Conservation (phyloP, 441 rosid genomes). For the Isatis lusitanica region DNA sequence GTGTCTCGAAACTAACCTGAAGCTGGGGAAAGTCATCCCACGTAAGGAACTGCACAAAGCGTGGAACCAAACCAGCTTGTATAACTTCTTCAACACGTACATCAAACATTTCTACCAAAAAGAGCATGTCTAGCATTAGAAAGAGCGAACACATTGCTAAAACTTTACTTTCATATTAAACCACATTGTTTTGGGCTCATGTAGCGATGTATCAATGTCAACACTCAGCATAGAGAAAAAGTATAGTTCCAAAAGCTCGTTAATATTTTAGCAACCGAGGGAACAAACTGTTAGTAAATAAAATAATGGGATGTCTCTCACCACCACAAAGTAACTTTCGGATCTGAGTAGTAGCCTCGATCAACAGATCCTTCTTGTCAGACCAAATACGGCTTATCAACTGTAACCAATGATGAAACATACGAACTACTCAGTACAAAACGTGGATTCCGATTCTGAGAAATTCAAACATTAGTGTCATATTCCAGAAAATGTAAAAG, state of each 20-base stretch:
- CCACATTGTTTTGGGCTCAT: background rate
- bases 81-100: conserved; percentile 53
- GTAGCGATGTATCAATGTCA: background rate
- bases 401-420: conserved; percentile 41
- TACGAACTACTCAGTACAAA: conserved; percentile 14
- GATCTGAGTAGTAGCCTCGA: conserved; percentile 61
- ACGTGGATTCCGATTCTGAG: background rate
- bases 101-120: conserved; percentile 36
- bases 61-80: conserved; percentile 64
- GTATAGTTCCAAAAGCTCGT: no score
- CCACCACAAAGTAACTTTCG: conserved; percentile 52
- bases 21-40: conserved; percentile 62
- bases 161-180: background rate
- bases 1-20: conserved; percentile 42
- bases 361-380: conserved; percentile 50
- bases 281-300: conserved; percentile 5
- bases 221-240: background rate
- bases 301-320: conserved; percentile 30
- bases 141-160: background rate
- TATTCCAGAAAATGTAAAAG: background rate
- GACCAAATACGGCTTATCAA: conserved; percentile 58
- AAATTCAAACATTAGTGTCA: background rate
- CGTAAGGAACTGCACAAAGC: conserved; percentile 58
- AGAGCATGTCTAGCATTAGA: conserved; percentile 20
- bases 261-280: no score